A percentile compares a stretch with the other conserved stretches of the same genome.
phyloP scores from a whole-genome alignment of 2,329 filamentous ascomycete species.

The Xylariaceae sp. region DNA sequence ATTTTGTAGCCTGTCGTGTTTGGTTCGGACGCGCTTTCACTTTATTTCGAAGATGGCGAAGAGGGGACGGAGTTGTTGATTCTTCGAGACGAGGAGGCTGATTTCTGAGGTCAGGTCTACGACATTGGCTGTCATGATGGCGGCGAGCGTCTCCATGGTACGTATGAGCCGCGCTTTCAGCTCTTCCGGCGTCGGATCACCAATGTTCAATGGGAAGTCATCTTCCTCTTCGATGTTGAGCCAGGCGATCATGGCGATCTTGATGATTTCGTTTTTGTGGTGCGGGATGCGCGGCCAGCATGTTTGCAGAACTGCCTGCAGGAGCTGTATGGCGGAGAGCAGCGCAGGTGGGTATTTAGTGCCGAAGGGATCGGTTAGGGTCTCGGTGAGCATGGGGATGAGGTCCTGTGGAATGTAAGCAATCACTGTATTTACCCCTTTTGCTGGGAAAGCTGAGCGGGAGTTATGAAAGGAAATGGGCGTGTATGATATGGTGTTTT shows the following conservation, averaged over 20 bases:
- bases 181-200: constrained; percentile 11
- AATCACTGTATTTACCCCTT: background rate
- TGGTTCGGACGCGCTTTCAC: background rate
- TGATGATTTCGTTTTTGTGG: constrained; percentile 60
- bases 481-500: background rate
- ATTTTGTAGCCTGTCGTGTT: too few species aligned
- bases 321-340: constrained; percentile 44
- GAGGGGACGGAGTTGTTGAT: constrained; percentile 33
- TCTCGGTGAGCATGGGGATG: constrained; percentile 59
- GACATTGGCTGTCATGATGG: constrained; percentile 30
- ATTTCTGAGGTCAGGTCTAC: constrained; percentile 30
- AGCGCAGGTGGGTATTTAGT: constrained; percentile 50
- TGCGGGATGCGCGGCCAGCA: constrained; percentile 64
- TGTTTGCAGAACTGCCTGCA: constrained; percentile 55
- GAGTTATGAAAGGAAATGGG: background rate
- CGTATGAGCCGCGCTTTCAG: constrained; percentile 34
- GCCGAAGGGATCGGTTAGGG: constrained; percentile 65
- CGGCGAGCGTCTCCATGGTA: constrained; percentile 34
- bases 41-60: constrained; percentile 24
- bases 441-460: background rate
- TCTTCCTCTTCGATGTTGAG: constrained; percentile 45
- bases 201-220: constrained; percentile 3
- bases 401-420: constrained; percentile 50
- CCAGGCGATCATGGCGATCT: constrained; percentile 59
- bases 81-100: constrained; percentile 34